Evolutionary conservation across 1,284 basidiomycete species (phyloP).

Genomic region (Tausonia pullulans): DNA sequence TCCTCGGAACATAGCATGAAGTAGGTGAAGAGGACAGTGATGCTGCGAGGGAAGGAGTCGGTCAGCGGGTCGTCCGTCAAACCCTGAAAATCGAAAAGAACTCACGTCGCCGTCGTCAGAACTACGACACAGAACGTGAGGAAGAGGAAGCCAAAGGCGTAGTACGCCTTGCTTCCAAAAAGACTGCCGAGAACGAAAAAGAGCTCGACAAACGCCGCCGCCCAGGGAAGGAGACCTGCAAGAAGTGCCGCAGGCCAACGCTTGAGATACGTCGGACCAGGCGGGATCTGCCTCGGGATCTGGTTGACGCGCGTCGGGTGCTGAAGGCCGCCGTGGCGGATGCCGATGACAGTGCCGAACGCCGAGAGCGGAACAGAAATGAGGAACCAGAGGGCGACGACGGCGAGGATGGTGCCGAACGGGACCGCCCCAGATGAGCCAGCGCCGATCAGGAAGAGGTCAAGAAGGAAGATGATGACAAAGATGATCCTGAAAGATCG

Average conservation of each 20-base stretch:
- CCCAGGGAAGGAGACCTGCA: constrained; percentile 85
- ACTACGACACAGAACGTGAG: constrained; percentile 75
- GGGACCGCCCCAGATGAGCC: constrained; percentile 91
- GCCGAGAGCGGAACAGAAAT: constrained; percentile 69
- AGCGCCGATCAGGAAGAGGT: constrained; percentile 72
- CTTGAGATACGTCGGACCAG: constrained; percentile 66
- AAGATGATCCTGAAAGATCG: constrained; percentile 53
- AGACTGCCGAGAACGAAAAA: constrained; percentile 88
- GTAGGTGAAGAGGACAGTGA: constrained; percentile 81
- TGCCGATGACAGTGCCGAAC: constrained; percentile 54
- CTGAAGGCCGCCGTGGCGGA: constrained; percentile 67
- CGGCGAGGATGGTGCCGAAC: constrained; percentile 82
- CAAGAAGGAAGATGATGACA: constrained; percentile 67
- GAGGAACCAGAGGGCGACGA: constrained; percentile 88
- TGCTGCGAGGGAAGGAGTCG: constrained; percentile 44
- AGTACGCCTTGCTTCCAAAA: constrained; percentile 79
- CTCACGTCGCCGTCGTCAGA: constrained; percentile 58
- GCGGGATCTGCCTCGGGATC: constrained; percentile 85
- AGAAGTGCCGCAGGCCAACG: constrained; percentile 68
- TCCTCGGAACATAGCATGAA: constrained; percentile 92
- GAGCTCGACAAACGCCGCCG: constrained; percentile 88
- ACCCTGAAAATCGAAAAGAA: not conserved
- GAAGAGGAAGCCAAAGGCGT: constrained; percentile 90
- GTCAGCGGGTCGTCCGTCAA: not conserved
- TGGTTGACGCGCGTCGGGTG: constrained; percentile 82